Percentiles rank a stretch among this genome's conserved stretches.
Conservation (phyloP, 2,329 filamentous ascomycete genomes). For the Aspergillus transmontanensis region DNA sequence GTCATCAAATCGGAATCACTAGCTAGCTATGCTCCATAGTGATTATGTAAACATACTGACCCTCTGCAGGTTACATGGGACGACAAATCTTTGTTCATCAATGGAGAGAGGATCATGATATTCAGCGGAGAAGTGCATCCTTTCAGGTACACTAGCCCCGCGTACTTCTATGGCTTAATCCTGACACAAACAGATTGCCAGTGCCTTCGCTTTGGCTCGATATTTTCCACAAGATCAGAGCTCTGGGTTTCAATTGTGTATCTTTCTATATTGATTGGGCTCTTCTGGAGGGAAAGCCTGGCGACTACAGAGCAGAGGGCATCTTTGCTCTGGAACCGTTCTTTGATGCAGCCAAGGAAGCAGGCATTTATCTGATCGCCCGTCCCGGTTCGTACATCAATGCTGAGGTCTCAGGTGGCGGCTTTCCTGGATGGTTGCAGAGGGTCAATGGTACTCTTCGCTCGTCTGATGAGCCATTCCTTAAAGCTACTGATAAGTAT, state of each 20-base stretch:
- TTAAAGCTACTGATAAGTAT: conserved; percentile 68
- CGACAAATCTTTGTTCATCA: conserved; percentile 69
- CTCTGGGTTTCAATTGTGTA: conserved; percentile 76
- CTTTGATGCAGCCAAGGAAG: conserved; percentile 71
- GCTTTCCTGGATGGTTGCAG: conserved; percentile 79
- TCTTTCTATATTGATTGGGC: conserved; percentile 83
- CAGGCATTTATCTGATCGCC: conserved; percentile 77
- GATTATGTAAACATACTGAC: not conserved
- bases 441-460: conserved; percentile 66
- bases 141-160: conserved; percentile 49
- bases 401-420: conserved; percentile 74
- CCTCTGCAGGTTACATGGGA: conserved; percentile 65
- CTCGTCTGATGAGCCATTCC: conserved; percentile 63
- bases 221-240: conserved; percentile 80
- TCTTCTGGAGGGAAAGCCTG: conserved; percentile 71
- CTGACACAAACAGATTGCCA: conserved; percentile 50
- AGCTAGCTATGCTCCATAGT: not conserved
- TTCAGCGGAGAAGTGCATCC: conserved; percentile 77
- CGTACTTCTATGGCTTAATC: not conserved
- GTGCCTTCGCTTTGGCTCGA: conserved; percentile 68
- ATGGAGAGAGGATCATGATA: conserved; percentile 69
- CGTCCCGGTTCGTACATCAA: conserved; percentile 76
- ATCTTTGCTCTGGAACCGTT: conserved; percentile 74
- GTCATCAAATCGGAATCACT: not conserved
- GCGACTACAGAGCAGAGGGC: conserved; percentile 69